Evolutionary conservation across 1,284 basidiomycete species (phyloP), one percentile per base, ranked within the genome.

Genomic region (Ustilago bromivora): DNA sequence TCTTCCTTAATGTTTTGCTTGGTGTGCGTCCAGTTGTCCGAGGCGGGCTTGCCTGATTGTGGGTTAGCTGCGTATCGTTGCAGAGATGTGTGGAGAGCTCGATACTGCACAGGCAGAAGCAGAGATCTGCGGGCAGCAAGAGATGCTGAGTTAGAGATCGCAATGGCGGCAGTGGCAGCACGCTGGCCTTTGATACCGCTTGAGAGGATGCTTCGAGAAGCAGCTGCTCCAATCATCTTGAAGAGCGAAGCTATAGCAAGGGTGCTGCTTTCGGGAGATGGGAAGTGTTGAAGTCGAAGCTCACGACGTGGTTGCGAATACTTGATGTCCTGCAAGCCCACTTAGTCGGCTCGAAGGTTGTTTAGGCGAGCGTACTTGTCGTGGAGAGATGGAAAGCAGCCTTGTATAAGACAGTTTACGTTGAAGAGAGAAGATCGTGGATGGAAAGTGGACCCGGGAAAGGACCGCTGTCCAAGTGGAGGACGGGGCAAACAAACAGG

Each of bases 1-100:
- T 84, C 83, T 55, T 84, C 79, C 65, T 83, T 84, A 61, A 84
- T 79, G 75, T 84, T 84, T 49, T 80, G 77, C 57, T 76, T 81
- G 52, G 80, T 79, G 73, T 84, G 83, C 51, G 61, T 47, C 66
- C 73, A 75, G 19, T 76, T 77, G 70, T 84, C 82, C 17, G 82
- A 84, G n/a, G 83, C 80, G 34, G 83, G 83, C 74, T 82, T 82
- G 63, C 82, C 78, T 12, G 83, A 71, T 53, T 83, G 82, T 28
- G 79, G 78, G 72, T 84, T 84, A 40, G 82, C 82, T 6, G 81
- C 82, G 15, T 51, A 59, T 31, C 59, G 61, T 40, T 64, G 51
- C 59, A 66, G 15, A 17, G 71, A 67, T 0, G 67, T 71, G 61
- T 78, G 76, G 56, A 78, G 36, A 17, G 68, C 66, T 52, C 66